Conservation (phyloP, 2,329 filamentous ascomycete genomes). For the Dissoconium aciculare region DNA sequence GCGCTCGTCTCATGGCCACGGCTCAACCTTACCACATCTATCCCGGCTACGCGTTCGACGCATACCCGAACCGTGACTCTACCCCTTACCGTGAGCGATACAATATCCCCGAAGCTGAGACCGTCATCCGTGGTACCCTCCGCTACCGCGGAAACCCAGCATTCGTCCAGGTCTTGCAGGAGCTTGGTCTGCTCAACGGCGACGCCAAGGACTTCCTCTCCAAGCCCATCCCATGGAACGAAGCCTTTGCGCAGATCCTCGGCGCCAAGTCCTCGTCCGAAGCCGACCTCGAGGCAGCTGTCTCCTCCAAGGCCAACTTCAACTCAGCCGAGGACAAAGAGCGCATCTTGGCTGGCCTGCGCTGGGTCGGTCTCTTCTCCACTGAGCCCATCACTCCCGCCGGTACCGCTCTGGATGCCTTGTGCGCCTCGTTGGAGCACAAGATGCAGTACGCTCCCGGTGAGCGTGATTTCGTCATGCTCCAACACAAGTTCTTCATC, state of each 20-base stretch:
- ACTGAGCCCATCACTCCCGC: slow-evolving; percentile 53
- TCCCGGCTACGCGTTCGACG: slow-evolving; percentile 76
- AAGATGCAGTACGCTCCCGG: slow-evolving; percentile 78
- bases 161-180: slow-evolving; percentile 74
- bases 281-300: slow-evolving; percentile 49
- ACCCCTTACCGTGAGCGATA: slow-evolving; percentile 80
- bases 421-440: slow-evolving; percentile 74
- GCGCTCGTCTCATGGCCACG: slow-evolving; percentile 52
- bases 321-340: slow-evolving; percentile 50
- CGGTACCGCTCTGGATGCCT: slow-evolving; percentile 75
- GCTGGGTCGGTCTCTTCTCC: slow-evolving; percentile 57
- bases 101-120: slow-evolving; percentile 80
- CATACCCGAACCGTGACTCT: slow-evolving; percentile 85
- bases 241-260: slow-evolving; percentile 65
- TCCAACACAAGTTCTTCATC: slow-evolving; percentile 73
- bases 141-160: slow-evolving; percentile 82
- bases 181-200: slow-evolving; percentile 77
- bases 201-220: slow-evolving; percentile 50
- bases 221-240: slow-evolving; percentile 56
- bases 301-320: slow-evolving; percentile 64
- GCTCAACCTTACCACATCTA: slow-evolving; percentile 88
- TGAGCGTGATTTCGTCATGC: slow-evolving; percentile 69
- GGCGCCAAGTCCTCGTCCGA: slow-evolving; percentile 51
- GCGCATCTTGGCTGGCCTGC: slow-evolving; percentile 54
- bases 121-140: slow-evolving; percentile 69